Percentiles rank a stretch among this genome's conserved stretches.
phyloP scores from a whole-genome alignment of 169 alveolate species.

The Theileria orientalis region DNA sequence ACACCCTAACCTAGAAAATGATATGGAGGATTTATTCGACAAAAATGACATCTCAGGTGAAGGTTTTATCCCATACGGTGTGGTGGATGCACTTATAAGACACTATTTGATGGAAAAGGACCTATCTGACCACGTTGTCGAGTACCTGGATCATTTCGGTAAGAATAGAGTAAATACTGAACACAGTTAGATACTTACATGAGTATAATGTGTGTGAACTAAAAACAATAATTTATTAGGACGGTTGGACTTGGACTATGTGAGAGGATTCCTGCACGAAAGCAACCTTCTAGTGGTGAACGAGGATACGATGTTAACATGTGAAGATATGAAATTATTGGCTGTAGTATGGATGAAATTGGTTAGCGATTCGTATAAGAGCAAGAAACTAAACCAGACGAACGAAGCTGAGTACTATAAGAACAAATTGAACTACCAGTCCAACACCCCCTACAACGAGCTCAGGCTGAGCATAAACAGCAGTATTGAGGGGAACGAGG shows the following conservation, averaged over 20 bases:
- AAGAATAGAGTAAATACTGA: background rate
- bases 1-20: constrained; percentile 82
- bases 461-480: background rate
- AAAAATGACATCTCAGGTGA: constrained; percentile 77
- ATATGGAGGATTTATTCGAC: constrained; percentile 72
- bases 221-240: constrained; percentile 56
- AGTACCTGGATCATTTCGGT: constrained; percentile 73
- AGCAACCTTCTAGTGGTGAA: constrained; percentile 64
- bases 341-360: constrained; percentile 80
- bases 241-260: constrained; percentile 60
- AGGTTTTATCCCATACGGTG: constrained; percentile 73
- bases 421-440: background rate
- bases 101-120: constrained; percentile 80
- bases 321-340: constrained; percentile 76
- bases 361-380: constrained; percentile 71
- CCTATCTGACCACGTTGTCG: constrained; percentile 76
- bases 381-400: background rate
- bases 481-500: background rate
- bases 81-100: constrained; percentile 80
- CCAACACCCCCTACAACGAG: background rate
- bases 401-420: background rate
- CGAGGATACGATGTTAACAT: constrained; percentile 66
- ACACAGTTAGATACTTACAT: background rate
- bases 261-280: constrained; percentile 57
- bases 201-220: background rate